Evolutionary conservation across 345 rosid genomes (phyloP), one percentile per base, ranked within the genome.

Genomic region (Populus deltoides): DNA sequence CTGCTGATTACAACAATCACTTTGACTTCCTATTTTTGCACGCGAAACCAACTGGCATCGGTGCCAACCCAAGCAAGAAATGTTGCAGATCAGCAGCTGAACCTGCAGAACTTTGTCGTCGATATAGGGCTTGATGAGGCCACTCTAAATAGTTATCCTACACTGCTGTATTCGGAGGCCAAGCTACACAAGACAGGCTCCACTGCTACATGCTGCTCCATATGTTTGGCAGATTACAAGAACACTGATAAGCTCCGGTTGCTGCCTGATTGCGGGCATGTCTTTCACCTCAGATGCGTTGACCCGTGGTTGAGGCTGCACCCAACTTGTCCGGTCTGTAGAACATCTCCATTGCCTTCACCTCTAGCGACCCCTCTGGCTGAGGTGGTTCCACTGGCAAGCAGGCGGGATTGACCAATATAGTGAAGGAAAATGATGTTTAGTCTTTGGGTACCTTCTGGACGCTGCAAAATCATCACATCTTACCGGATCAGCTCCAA

Each of bases 281-380:
- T 90, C 7, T 94, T 93, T 72, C 98, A 94, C 79, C 75, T 67
- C n/a, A 88, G 89, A 79, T 94, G 98, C 61, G 86, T 94, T 24
- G 98, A 94, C 83, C 93, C 93, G 25, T 94, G 97, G 98, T 76
- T 94, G 75, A 69, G 93, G 47, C 72, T 86, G 66, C 93, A 93
- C 68, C 92, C 95, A 1, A 88, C 93, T 13, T 94, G 98, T 78
- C 98, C 97, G 0, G 86, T 93, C 3, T 94, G 97, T 53, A 61
- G 98, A 79, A 92, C 87, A 15, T 93, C 98, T 39, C 98, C 98
- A 24, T 62, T 93, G 69, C 94, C 97, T 5, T 87, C 98, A n/a
- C 98, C 97, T 9, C 80, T 87, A 1, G 66, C 92, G 0, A 92
- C 94, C 7, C 97, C 97, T 18, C 86, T 92, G 47, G 97, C 97